Conservation (phyloP, 208 protist species). For the Blastocrithidia nonstop region DNA sequence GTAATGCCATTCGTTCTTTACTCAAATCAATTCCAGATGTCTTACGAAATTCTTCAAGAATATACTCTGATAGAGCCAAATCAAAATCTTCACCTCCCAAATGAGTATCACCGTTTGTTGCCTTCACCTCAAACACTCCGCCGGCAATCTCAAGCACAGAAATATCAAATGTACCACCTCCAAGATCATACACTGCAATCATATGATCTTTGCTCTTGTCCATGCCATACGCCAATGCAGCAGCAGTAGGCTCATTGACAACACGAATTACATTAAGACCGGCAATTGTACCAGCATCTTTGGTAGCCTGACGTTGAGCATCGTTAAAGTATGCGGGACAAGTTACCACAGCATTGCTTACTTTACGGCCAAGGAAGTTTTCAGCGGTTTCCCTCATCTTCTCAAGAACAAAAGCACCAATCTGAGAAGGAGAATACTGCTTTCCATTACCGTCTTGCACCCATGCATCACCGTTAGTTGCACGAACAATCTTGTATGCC, state of each 20-base stretch:
- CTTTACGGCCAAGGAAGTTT: conserved; percentile 13
- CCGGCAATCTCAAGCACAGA: conserved; percentile 87
- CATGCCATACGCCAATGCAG: conserved; percentile 43
- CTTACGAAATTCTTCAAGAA: conserved; percentile 91
- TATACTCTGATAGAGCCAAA: conserved; percentile 64
- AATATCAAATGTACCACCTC: conserved; percentile 97
- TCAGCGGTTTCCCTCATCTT: conserved; percentile 77
- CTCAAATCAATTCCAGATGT: conserved; percentile 83
- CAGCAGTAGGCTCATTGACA: conserved; percentile 98
- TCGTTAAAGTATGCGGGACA: conserved; percentile 97
- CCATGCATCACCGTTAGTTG: conserved; percentile 86
- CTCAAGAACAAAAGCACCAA: conserved; percentile 53
- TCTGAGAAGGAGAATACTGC: conserved; percentile 75
- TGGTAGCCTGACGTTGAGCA: conserved; percentile 93
- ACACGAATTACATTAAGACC: conserved; percentile 94
- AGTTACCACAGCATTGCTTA: conserved; percentile 88
- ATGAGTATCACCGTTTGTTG: conserved; percentile 98
- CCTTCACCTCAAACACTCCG: conserved; percentile 95
- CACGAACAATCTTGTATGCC: conserved; percentile 94
- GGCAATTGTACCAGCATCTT: conserved; percentile 91
- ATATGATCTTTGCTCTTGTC: conserved; percentile 13
- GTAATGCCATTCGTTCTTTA: conserved; percentile 90
- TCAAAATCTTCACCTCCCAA: conserved; percentile 99
- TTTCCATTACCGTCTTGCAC: conserved; percentile 72
- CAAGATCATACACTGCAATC: conserved; percentile 62